phyloP scores from a whole-genome alignment of 1,139 yeast species.

The Saccharomyces hybrid region DNA sequence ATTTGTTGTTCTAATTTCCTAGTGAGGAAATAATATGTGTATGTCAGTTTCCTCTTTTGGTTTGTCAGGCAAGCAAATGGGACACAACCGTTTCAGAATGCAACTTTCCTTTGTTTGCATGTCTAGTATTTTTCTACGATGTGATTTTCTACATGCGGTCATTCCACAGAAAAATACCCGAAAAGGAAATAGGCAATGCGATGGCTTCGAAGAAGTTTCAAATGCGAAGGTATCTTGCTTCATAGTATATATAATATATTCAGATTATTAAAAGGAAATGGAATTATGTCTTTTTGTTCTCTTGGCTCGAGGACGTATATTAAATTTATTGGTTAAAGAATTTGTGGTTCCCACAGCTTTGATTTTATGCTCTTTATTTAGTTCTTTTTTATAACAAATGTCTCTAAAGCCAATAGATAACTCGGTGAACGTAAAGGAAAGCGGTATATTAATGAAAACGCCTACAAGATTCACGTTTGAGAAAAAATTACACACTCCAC shows the following conservation, averaged over 20 bases:
- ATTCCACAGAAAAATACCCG: not conserved
- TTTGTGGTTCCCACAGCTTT: not conserved
- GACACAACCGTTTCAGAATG: not conserved
- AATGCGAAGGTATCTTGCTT: not conserved
- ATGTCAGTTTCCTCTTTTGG: not conserved
- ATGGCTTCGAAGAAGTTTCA: not conserved
- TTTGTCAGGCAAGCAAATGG: not conserved
- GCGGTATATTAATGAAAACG: constrained; percentile 7
- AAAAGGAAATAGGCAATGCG: not conserved
- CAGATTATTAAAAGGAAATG: not conserved
- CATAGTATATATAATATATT: not conserved
- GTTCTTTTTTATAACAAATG: not conserved
- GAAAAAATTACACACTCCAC: constrained; percentile 29
- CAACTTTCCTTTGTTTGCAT: not conserved
- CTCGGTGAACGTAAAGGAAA: not conserved
- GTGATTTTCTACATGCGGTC: not conserved
- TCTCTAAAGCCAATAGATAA: not conserved
- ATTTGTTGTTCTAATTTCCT: not conserved
- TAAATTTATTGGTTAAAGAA: not conserved
- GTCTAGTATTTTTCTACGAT: not conserved
- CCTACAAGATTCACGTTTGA: constrained; percentile 14
- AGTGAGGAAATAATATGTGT: not conserved
- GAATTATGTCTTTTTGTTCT: not conserved
- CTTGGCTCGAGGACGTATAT: not conserved
- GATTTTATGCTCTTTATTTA: not conserved